These are phyloP conservation scores for Chlamydomonas sp. DNA, from an alignment of 139 green algal species.

Conservation along the genomic window DNA sequence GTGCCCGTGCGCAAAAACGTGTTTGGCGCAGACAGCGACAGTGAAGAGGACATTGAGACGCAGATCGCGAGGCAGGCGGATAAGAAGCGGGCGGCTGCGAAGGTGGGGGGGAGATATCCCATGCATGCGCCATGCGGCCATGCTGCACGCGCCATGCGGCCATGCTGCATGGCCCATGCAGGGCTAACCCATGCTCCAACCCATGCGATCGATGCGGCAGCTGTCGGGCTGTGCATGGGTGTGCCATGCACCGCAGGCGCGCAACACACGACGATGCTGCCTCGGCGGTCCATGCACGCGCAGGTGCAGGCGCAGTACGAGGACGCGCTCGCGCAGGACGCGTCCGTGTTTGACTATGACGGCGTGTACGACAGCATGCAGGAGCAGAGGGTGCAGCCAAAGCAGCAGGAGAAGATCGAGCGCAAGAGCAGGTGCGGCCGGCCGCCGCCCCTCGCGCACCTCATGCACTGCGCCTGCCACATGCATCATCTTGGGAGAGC, in stretches of 20 bases:
- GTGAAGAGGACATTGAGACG: conserved; percentile 44
- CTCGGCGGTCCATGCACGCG: not conserved
- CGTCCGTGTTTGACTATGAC: conserved; percentile 92
- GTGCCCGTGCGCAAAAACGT: conserved; percentile 20
- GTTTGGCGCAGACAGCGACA: conserved; percentile 58
- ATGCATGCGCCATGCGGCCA: too few relatives aligned
- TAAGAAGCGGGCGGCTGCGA: conserved; percentile 49
- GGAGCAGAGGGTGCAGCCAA: conserved; percentile 41
- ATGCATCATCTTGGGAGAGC: too few relatives aligned
- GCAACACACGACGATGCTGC: too few relatives aligned
- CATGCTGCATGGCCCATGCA: too few relatives aligned
- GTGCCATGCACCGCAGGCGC: not conserved
- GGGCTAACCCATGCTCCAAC: too few relatives aligned
- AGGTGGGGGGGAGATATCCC: conserved; percentile 17
- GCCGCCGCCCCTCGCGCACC: too few relatives aligned
- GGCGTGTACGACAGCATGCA: conserved; percentile 78
- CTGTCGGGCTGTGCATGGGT: not conserved
- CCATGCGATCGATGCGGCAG: not conserved
- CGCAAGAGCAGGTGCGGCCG: conserved; percentile 33
- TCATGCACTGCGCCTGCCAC: too few relatives aligned
- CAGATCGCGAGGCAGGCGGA: conserved; percentile 59
- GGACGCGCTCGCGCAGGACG: conserved; percentile 79
- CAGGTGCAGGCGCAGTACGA: conserved; percentile 69
- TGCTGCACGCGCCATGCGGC: too few relatives aligned
- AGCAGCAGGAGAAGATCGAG: conserved; percentile 56